Conservation (phyloP, 176 grass and related monocot genomes). For the Miscanthus lutarioriparius region DNA sequence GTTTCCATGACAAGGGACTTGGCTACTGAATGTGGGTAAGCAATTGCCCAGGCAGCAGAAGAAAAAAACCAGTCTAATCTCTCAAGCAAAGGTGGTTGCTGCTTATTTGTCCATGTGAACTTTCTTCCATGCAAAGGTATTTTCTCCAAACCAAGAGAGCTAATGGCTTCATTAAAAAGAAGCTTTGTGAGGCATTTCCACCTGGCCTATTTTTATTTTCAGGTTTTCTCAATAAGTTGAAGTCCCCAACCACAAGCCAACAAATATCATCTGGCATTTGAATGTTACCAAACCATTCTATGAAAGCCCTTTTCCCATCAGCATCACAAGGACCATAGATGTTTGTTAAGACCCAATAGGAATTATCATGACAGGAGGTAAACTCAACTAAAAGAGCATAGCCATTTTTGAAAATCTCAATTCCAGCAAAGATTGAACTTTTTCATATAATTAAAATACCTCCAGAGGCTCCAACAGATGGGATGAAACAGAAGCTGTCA, state of each 20-base stretch:
- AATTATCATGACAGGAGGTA: rapidly evolving
- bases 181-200: not conserved
- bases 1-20: rapidly evolving
- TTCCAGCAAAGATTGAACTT: too few species aligned
- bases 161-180: not conserved
- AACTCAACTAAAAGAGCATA: rapidly evolving
- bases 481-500: too few species aligned
- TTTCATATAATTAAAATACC: too few species aligned
- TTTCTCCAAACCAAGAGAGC: rapidly evolving
- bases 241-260: not conserved
- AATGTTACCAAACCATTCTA: not conserved
- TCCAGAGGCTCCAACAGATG: too few species aligned
- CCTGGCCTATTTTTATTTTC: not conserved
- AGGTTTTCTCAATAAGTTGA: not conserved
- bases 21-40: rapidly evolving
- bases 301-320: rapidly evolving
- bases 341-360: not conserved
- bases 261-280: not conserved
- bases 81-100: too few species aligned
- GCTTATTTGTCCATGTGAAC: not conserved
- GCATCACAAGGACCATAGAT: not conserved
- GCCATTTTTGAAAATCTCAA: not conserved
- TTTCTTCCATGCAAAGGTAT: not conserved
- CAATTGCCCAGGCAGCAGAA: not conserved
- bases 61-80: not conserved